Evolutionary conservation across 2,329 filamentous ascomycete genomes (phyloP), one percentile per base, ranked within the genome.

Genomic region (Alternaria viburni): DNA sequence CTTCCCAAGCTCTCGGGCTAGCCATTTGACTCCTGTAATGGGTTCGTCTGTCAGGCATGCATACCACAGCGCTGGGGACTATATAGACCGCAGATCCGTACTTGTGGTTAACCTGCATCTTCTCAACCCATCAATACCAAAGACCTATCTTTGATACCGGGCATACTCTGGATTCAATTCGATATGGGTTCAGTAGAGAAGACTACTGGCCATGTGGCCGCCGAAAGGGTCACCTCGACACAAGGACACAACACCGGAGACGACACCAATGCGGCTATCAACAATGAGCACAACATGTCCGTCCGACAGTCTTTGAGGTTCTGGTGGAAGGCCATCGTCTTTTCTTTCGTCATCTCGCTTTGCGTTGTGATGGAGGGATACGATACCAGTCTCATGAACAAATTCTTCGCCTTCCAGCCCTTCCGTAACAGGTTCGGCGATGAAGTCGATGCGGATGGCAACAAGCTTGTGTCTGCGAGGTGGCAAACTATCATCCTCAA

Each of bases 281-380:
- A 78, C 49, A 80, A 82, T 44, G 81, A 81, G 59, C 81, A 82
- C 66, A 80, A 82, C 26, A 81, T 83, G 81, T 80, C 80, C 7
- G 83, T 96, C 61, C 73, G 86, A 71, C 88, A 96, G 82, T 92
- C 91, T 61, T 84, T 96, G 77, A 87, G 84, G 71, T 84, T 94
- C 26, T 97, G 96, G 77, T 93, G 92, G 65, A 94, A 96, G 82
- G 93, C 93, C 19, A 89, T 96, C 59, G 85, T 83, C 15, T 97
- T 92, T 91, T 93, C 90, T 73, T 76, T 96, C 54, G 83, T 96
- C 67, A 93, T 97, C 77, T 95, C 91, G 11, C 93, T 91, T 0
- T 93, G 90, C 77, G 94, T 96, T 74, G 88, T 88, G 69, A 97
- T 97, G 93, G 93, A 96, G 79, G 93, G 92, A 15, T 96, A 93